Evolutionary conservation across 1,284 basidiomycete genomes (phyloP).

Genomic region (Ceratobasidium sp.): DNA sequence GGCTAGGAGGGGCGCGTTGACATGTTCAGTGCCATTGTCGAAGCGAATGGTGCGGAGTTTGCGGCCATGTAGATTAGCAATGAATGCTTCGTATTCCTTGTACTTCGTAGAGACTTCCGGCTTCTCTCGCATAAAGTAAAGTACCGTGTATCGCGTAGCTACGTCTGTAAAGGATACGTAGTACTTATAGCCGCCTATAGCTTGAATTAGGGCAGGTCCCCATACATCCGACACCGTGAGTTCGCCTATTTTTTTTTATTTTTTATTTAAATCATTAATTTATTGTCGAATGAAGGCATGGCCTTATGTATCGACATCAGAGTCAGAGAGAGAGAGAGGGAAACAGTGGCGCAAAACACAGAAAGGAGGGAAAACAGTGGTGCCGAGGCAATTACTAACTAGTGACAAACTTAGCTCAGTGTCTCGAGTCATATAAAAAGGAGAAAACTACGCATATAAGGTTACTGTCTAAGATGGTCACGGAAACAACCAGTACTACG

Average conservation of each 20-base stretch:
- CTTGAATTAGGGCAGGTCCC: constrained; percentile 51
- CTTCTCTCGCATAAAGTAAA: constrained; percentile 17
- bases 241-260: constrained; percentile 47
- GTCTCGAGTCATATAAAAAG: no score
- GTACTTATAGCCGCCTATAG: constrained; percentile 50
- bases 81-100: constrained; percentile 26
- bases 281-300: no score
- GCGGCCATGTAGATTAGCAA: not conserved
- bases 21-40: constrained; percentile 2
- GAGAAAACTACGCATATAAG: no score
- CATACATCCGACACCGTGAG: constrained; percentile 53
- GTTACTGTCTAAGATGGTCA: no score
- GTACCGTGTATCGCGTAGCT: not conserved
- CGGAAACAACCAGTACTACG: no score
- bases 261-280: no score
- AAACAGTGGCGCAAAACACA: no score
- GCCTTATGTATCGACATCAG: no score
- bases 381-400: no score
- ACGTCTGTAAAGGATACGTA: constrained; percentile 50
- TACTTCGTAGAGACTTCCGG: not conserved
- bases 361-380: no score
- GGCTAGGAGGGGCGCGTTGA: constrained; percentile 1
- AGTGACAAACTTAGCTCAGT: no score
- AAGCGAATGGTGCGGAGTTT: constrained; percentile 7
- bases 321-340: no score